Conservation (phyloP, 371 early-diverging fungal species). For the Nematocida minor region DNA sequence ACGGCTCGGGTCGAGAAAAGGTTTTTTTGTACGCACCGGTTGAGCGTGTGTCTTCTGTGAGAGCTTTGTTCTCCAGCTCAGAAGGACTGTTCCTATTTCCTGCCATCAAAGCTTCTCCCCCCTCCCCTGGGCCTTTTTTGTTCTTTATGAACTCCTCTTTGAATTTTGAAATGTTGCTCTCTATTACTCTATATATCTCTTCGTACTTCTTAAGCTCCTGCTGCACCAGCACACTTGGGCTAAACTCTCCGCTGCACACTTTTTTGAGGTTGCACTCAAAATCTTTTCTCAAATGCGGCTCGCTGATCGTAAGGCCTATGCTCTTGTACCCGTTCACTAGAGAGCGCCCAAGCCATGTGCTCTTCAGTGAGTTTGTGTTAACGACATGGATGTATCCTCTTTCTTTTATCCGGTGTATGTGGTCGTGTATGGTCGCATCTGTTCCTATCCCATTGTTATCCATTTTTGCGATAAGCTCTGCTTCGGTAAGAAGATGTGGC, state of each 20-base stretch:
- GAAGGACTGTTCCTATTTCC: no score
- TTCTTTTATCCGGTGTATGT: constrained; percentile 85
- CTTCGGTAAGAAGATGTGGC: constrained; percentile 78
- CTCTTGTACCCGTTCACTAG: constrained; percentile 80
- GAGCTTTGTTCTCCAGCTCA: background rate
- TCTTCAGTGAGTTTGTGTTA: constrained; percentile 67
- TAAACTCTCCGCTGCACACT: constrained; percentile 53
- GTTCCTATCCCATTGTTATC: constrained; percentile 96
- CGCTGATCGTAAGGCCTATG: constrained; percentile 67
- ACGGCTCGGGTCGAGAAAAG: background rate
- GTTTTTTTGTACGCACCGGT: background rate
- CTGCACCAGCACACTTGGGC: constrained; percentile 48
- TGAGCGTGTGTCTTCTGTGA: background rate
- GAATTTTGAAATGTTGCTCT: constrained; percentile 70
- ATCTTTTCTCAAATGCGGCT: constrained; percentile 61
- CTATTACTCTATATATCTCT: constrained; percentile 67
- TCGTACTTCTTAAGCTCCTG: constrained; percentile 56
- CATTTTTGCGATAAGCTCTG: constrained; percentile 87
- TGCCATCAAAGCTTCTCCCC: background rate
- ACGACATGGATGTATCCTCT: constrained; percentile 78
- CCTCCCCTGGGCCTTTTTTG: background rate
- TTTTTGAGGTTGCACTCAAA: constrained; percentile 70
- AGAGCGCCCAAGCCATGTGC: constrained; percentile 80
- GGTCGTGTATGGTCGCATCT: constrained; percentile 97
- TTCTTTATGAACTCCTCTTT: constrained; percentile 59